These are phyloP conservation scores for Scheffersomyces segobiensis DNA, from an alignment of 1,139 yeast species.

Conservation along the genomic window DNA sequence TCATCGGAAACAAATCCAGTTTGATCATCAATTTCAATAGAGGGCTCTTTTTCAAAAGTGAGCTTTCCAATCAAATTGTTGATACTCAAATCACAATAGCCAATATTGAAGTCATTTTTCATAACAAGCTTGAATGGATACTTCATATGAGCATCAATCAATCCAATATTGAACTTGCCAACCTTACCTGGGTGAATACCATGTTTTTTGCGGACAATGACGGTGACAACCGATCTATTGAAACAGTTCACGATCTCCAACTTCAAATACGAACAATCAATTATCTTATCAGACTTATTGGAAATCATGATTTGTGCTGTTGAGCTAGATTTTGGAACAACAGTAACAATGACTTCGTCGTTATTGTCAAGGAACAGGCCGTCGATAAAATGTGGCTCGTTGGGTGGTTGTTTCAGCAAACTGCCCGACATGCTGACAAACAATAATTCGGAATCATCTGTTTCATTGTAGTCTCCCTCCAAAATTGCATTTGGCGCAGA, in stretches of 20 bases:
- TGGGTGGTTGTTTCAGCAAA: not conserved
- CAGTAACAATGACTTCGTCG: slow-evolving; percentile 20
- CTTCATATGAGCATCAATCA: slow-evolving; percentile 34
- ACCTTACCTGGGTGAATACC: slow-evolving; percentile 34
- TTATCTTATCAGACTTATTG: slow-evolving; percentile 26
- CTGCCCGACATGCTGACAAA: not conserved
- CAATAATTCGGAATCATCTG: slow-evolving; percentile 7
- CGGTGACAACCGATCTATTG: slow-evolving; percentile 26
- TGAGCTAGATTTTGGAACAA: slow-evolving; percentile 31
- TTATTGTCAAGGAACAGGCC: not conserved
- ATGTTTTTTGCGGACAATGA: slow-evolving; percentile 30
- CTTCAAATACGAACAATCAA: slow-evolving; percentile 34
- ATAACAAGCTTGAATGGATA: slow-evolving; percentile 35
- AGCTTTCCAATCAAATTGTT: slow-evolving; percentile 24
- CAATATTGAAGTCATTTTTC: slow-evolving; percentile 22
- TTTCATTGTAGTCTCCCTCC: slow-evolving; percentile 23
- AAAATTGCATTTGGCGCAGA: slow-evolving; percentile 19
- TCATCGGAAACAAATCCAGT: not conserved
- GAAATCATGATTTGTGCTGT: slow-evolving; percentile 34
- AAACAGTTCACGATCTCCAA: slow-evolving; percentile 34
- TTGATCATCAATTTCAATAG: not conserved
- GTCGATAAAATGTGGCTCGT: not conserved
- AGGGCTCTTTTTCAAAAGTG: slow-evolving; percentile 3
- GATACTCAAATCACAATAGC: slow-evolving; percentile 25
- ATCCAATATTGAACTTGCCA: slow-evolving; percentile 35